Conservation (phyloP, 345 rosid species). For the Schrenkiella parvula region DNA sequence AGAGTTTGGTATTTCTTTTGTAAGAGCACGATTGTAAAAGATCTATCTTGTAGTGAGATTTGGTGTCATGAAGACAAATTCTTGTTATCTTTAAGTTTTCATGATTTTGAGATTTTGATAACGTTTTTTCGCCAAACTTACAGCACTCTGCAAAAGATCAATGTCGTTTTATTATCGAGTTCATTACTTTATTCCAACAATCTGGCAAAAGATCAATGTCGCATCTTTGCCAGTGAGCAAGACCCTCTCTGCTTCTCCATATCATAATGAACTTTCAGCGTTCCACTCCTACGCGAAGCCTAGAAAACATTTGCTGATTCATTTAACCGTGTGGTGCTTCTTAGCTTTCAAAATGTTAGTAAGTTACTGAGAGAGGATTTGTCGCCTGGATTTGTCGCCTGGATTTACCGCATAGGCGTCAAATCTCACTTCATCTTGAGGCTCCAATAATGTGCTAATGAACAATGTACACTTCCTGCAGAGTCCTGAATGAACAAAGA, state of each 20-base stretch:
- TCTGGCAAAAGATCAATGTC: constrained; percentile 32
- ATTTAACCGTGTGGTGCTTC: neutral
- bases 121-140: constrained; percentile 8
- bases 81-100: constrained; percentile 8
- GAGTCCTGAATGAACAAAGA: constrained; percentile 48
- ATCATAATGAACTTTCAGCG: constrained; percentile 42
- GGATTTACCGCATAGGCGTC: constrained; percentile 44
- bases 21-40: constrained; percentile 23
- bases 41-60: constrained; percentile 22
- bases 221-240: constrained; percentile 52
- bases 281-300: constrained; percentile 58
- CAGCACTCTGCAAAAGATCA: neutral
- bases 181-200: neutral
- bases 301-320: neutral
- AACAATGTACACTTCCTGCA: constrained; percentile 72
- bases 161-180: neutral
- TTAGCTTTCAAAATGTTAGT: neutral
- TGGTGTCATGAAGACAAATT: constrained; percentile 10
- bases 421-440: constrained; percentile 56
- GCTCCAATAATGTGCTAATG: constrained; percentile 64
- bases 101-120: neutral
- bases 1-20: neutral
- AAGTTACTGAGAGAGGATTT: neutral
- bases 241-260: constrained; percentile 49
- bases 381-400: too few relatives aligned